A percentile compares a stretch with the other conserved stretches of the same genome.
These are phyloP conservation scores for Termitomyces sp. DNA, from an alignment of 768 basidiomycete species.

Conservation along the genomic window DNA sequence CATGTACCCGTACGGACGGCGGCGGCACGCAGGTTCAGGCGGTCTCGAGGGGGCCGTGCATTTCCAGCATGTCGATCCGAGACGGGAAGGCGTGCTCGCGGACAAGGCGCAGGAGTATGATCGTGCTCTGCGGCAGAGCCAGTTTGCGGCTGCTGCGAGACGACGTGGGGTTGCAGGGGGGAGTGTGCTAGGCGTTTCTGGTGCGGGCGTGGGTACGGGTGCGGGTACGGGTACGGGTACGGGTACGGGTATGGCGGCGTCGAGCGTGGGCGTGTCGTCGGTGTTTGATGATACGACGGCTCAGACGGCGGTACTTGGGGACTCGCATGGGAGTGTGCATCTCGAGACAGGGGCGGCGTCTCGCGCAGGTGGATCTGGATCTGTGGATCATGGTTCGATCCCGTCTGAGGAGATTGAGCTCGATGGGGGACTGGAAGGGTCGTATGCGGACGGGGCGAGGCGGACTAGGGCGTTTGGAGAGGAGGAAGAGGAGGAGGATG, in stretches of 20 bases:
- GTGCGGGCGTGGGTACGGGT: conserved; percentile 32
- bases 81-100: conserved; percentile 34
- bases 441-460: conserved; percentile 71
- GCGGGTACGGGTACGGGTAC: conserved; percentile 35
- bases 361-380: background rate
- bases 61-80: conserved; percentile 28
- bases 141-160: conserved; percentile 50
- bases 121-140: conserved; percentile 69
- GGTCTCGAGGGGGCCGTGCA: conserved; percentile 29
- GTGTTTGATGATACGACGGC: conserved; percentile 58
- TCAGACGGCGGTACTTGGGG: conserved; percentile 71
- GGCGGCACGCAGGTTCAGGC: conserved; percentile 23
- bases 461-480: conserved; percentile 38
- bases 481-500: conserved; percentile 62
- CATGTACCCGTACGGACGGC: conserved; percentile 32
- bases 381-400: conserved; percentile 27
- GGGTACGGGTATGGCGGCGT: conserved; percentile 35
- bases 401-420: conserved; percentile 45
- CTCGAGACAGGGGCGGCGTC: conserved; percentile 1
- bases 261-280: conserved; percentile 48
- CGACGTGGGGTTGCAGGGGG: conserved; percentile 40
- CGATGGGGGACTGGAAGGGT: conserved; percentile 64
- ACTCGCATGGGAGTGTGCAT: conserved; percentile 63
- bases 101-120: conserved; percentile 76
- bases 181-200: conserved; percentile 49